Conservation (phyloP, 2,329 filamentous ascomycete genomes). For the Diaporthe citri region DNA sequence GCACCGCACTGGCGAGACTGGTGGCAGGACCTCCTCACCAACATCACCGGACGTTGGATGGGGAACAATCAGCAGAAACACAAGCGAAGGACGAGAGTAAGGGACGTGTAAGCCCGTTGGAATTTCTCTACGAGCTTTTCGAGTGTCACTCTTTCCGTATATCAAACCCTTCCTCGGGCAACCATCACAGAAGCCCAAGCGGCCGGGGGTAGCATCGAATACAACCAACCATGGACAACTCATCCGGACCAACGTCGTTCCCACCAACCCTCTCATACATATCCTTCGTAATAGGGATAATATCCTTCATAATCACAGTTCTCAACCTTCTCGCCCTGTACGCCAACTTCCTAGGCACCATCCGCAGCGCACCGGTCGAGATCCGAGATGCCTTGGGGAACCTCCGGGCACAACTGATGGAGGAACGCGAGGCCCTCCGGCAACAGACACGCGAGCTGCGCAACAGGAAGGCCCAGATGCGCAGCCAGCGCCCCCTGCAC, state of each 20-base stretch:
- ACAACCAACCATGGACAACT: constrained; percentile 11
- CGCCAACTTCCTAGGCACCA: constrained; percentile 39
- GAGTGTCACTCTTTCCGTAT: not conserved
- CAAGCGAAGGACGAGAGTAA: not conserved
- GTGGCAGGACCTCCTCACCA: not conserved
- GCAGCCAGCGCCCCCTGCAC: not conserved
- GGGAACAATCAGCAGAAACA: not conserved
- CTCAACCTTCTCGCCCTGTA: constrained; percentile 42
- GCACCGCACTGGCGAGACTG: not conserved
- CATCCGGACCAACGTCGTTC: constrained; percentile 6
- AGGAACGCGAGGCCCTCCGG: constrained; percentile 42
- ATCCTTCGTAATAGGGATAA: constrained; percentile 38
- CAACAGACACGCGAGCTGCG: constrained; percentile 41
- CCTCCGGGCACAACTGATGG: constrained; percentile 41
- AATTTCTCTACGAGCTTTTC: not conserved
- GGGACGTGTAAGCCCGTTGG: not conserved
- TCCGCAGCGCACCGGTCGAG: constrained; percentile 40
- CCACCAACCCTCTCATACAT: constrained; percentile 30
- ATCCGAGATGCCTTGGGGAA: constrained; percentile 41
- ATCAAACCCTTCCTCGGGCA: not conserved
- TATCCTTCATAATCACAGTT: constrained; percentile 39
- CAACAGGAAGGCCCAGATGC: constrained; percentile 30
- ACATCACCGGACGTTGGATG: not conserved
- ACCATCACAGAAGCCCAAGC: not conserved
- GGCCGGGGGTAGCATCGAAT: not conserved